Conservation (phyloP, 1,284 basidiomycete genomes). For the Melampsora americana region DNA sequence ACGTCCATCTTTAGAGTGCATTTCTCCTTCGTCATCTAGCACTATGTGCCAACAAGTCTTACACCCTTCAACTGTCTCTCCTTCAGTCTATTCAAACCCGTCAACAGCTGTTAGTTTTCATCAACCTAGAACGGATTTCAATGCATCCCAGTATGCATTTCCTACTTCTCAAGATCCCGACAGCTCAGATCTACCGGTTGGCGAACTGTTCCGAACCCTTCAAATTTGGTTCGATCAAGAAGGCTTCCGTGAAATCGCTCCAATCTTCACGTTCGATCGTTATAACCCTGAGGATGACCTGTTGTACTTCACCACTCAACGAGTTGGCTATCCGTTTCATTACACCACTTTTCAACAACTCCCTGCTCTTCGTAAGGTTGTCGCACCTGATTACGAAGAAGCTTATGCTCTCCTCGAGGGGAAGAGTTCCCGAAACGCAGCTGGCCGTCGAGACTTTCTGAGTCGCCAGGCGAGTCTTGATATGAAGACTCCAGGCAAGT, state of each 20-base stretch:
- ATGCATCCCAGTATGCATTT: slow-evolving; percentile 10
- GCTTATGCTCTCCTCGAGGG: slow-evolving; percentile 42
- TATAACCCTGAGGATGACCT: slow-evolving; percentile 32
- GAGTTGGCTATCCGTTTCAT: slow-evolving; percentile 41
- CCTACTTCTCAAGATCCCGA: slow-evolving; percentile 13
- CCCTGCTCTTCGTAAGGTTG: slow-evolving; percentile 41
- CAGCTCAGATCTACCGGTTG: slow-evolving; percentile 26
- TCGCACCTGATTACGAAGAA: slow-evolving; percentile 44
- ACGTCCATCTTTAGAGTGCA: slow-evolving; percentile 8
- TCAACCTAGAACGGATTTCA: neutral
- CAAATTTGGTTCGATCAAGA: slow-evolving; percentile 45
- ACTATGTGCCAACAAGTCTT: slow-evolving; percentile 38
- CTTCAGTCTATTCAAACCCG: slow-evolving; percentile 23
- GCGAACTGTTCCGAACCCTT: slow-evolving; percentile 41
- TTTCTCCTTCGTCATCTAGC: slow-evolving; percentile 13
- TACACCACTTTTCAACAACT: slow-evolving; percentile 40
- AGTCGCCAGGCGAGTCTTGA: slow-evolving; percentile 39
- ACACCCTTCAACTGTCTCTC: slow-evolving; percentile 37
- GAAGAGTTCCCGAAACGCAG: slow-evolving; percentile 26
- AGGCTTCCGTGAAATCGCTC: slow-evolving; percentile 41
- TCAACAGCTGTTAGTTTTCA: slow-evolving; percentile 11
- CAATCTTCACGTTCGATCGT: slow-evolving; percentile 32
- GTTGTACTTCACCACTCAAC: slow-evolving; percentile 38
- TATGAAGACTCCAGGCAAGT: slow-evolving; percentile 36
- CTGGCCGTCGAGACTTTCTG: slow-evolving; percentile 40